A percentile compares a stretch with the other conserved stretches of the same genome.
phyloP scores from a whole-genome alignment of 2,329 filamentous ascomycete species.

The Elsinoe australis region DNA sequence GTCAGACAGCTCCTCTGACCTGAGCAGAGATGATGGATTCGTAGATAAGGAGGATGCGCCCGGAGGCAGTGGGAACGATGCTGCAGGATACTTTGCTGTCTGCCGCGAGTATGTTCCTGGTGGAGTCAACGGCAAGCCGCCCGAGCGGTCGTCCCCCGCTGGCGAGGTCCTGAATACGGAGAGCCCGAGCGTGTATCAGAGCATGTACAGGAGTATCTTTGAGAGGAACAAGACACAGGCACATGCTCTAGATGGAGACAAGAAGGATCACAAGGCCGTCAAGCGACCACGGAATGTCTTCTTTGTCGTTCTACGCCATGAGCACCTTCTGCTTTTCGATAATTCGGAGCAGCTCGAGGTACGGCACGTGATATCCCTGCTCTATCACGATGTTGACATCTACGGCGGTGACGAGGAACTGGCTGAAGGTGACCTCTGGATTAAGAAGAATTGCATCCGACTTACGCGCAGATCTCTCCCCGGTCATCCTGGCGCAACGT shows the following conservation, averaged over 20 bases:
- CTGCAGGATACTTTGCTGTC: slow-evolving; percentile 90
- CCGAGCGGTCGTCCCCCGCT: slow-evolving; percentile 73
- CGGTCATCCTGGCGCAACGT: slow-evolving; percentile 49
- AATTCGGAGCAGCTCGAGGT: slow-evolving; percentile 93
- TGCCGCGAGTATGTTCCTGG: slow-evolving; percentile 87
- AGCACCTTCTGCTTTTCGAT: slow-evolving; percentile 95
- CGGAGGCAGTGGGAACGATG: slow-evolving; percentile 63
- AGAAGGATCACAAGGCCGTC: slow-evolving; percentile 40
- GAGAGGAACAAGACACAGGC: slow-evolving; percentile 59
- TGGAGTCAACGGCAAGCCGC: slow-evolving; percentile 85
- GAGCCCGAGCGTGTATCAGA: slow-evolving; percentile 92
- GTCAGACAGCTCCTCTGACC: slow-evolving; percentile 34
- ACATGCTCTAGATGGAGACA: slow-evolving; percentile 47
- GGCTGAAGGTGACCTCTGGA: slow-evolving; percentile 87
- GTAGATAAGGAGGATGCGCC: slow-evolving; percentile 49
- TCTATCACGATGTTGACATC: slow-evolving; percentile 76
- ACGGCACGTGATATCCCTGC: slow-evolving; percentile 86
- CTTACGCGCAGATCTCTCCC: slow-evolving; percentile 58
- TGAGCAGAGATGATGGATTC: slow-evolving; percentile 29
- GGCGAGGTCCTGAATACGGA: slow-evolving; percentile 60
- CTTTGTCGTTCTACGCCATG: slow-evolving; percentile 83
- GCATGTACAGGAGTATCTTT: slow-evolving; percentile 95
- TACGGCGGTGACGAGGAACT: slow-evolving; percentile 63
- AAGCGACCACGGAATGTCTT: slow-evolving; percentile 77
- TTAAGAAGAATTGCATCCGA: slow-evolving; percentile 86